Evolutionary conservation across 1,139 yeast species (phyloP).

Genomic region (Ogataea hybrid): DNA sequence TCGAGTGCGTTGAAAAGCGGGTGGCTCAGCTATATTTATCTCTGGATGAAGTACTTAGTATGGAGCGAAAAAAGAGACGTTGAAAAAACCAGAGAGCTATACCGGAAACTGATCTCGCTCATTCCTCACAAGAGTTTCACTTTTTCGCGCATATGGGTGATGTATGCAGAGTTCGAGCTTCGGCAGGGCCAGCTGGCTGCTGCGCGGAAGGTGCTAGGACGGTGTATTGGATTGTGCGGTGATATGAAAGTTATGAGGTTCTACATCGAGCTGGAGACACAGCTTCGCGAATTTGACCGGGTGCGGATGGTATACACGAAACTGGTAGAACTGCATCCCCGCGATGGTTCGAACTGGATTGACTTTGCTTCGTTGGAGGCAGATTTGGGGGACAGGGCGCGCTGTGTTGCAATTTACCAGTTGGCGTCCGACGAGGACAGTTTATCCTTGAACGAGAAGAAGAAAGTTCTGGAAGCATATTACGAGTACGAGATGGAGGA

Average conservation of each 20-base stretch:
- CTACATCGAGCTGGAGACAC: slow-evolving; percentile 59
- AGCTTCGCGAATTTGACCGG: slow-evolving; percentile 72
- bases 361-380: slow-evolving; percentile 69
- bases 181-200: slow-evolving; percentile 47
- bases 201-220: slow-evolving; percentile 74
- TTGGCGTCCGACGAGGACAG: slow-evolving; percentile 44
- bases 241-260: slow-evolving; percentile 57
- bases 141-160: slow-evolving; percentile 73
- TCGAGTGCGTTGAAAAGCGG: slow-evolving; percentile 30
- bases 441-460: slow-evolving; percentile 21
- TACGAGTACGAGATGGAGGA: slow-evolving; percentile 63
- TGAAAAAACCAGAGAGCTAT: slow-evolving; percentile 49
- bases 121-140: slow-evolving; percentile 62
- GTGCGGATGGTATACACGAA: slow-evolving; percentile 72
- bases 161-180: slow-evolving; percentile 70
- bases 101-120: slow-evolving; percentile 45
- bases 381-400: slow-evolving; percentile 63
- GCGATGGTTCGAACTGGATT: slow-evolving; percentile 45
- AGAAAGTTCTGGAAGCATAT: slow-evolving; percentile 44
- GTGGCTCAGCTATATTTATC: slow-evolving; percentile 69
- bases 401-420: slow-evolving; percentile 62
- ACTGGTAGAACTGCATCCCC: slow-evolving; percentile 55
- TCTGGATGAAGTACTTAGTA: slow-evolving; percentile 68
- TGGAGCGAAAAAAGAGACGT: slow-evolving; percentile 57
- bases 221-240: slow-evolving; percentile 64